Base-by-base conservation (phyloP, 1,139 yeast genomes). In the Magnusiomyces ingens region DNA sequence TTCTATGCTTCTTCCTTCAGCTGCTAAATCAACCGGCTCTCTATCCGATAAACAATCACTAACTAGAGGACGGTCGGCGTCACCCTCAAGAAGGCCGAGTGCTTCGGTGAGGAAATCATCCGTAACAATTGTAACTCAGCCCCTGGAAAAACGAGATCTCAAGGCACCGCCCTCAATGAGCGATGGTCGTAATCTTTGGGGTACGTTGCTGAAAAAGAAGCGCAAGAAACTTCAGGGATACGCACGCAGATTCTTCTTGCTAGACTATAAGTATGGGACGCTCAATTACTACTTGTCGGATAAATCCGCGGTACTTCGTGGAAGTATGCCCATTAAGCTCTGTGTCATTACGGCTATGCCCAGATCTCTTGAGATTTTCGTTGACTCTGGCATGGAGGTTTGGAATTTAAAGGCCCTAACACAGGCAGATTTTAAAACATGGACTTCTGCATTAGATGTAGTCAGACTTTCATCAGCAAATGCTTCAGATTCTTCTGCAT, bases 361-460 rank as follows among this genome's bases (percentile, higher is more conserved):
- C 35, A 78, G 79, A 52, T 79, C 80, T 29, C 72, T 81, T 51
- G 86, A 86, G 62, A 82, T 93, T 49, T 84, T 85, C 52, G 78
- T 93, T 58, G 98, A 93, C 67, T 89, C 97, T 0, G 99, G 99
- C 1, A 84, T 93, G 83, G 99, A 93, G 67, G 82, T 88, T 15
- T 93, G 99, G 99, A 82, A 81, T 50, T 74, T 93, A 59, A 86
- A 85, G 62, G 88, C 97, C 0, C 71, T 77, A 46, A 81, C 77
- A 54, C 69, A 69, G 15, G 74, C 75, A 3, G 93, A 87, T 60
- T 93, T 90, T 75, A 77, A 80, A 46, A 76, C 81, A 10, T 93
- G 99, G 99, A 80, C 86, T 10, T 77, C 81, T 50, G 95, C 96
- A 0, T 78, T 90, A 59, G 82, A 83, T 60, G 70, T 71, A 43